Evolutionary conservation across 169 alveolate species (phyloP), one percentile per base, ranked within the genome.

Genomic region (Plasmodium relictum): DNA sequence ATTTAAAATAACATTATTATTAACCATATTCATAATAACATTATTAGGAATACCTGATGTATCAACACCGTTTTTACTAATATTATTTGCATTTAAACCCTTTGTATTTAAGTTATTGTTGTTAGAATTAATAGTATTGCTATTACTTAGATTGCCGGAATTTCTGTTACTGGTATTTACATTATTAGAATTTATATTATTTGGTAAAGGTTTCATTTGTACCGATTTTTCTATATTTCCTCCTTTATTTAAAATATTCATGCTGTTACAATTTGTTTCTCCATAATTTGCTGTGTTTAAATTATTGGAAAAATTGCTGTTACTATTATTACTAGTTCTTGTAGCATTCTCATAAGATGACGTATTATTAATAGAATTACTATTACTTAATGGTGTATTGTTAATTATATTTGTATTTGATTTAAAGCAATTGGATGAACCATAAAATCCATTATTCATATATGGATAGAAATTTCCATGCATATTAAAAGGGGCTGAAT

Each of bases 381-480:
- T 31, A 70, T 24, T 70, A 45, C 8, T 48, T 4, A 20, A 4
- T 6, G 31, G 2, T 14, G 52, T 22, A 54, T 74, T 74, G 14
- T 37, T 58, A 12, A 12, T 65, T 16, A 45, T 80, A 54, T 63
- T 78, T 8, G 26, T 69, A 65, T 50, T 78, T 12, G 63, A 48
- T 18, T 74, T 74, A 45, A 61, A 74, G 26, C 88, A 74, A 6
- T 73, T 73, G n/a, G 88, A 31, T 6, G 76, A 56, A 16, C 52
- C 74, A 74, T 74, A 74, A 44, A 62, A 74, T 5, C 76, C 74
- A 78, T 66, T 80, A 20, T 80, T 80, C 50, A 66, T 39, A 31
- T 80, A 80, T 12, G 85, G 85, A 68, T 80, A 80, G n/a, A 50
- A 80, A 71, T 80, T 80, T 20, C 90, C 90, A 37, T 26, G 85